Evolutionary conservation across 2,329 filamentous ascomycete genomes (phyloP).

Genomic region (Cladophialophora immunda): DNA sequence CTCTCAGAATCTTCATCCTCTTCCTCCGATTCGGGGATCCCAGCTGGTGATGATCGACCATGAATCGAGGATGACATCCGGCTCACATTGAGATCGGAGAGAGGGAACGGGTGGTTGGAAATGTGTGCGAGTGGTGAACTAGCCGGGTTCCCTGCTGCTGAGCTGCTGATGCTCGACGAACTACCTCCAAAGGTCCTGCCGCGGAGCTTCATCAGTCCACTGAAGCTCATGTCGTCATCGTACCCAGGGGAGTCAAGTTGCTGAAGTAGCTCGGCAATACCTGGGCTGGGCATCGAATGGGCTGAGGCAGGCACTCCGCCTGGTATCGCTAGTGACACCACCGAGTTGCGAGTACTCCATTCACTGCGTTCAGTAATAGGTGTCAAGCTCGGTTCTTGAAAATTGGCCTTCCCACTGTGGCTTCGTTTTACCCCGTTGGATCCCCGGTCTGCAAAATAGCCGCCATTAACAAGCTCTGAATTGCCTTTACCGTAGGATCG

Average conservation of each 20-base stretch:
- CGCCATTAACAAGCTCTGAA: conserved; percentile 76
- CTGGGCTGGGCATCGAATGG: conserved; percentile 70
- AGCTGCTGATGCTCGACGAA: conserved; percentile 73
- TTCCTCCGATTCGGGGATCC: conserved; percentile 43
- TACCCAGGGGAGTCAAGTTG: conserved; percentile 59
- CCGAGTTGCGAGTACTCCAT: conserved; percentile 92
- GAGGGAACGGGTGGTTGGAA: conserved; percentile 43
- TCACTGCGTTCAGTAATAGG: conserved; percentile 96
- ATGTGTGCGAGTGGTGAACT: conserved; percentile 49
- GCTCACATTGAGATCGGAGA: conserved; percentile 20
- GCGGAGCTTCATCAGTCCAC: conserved; percentile 75
- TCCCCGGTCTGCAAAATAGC: conserved; percentile 84
- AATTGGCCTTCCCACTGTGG: conserved; percentile 76
- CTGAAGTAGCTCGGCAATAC: conserved; percentile 77
- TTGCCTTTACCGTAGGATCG: conserved; percentile 57
- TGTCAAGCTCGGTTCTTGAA: conserved; percentile 88
- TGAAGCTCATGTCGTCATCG: conserved; percentile 76
- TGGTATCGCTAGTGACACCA: conserved; percentile 75
- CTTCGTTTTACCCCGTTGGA: conserved; percentile 68
- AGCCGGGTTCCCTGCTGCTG: conserved; percentile 45
- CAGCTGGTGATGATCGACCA: conserved; percentile 34
- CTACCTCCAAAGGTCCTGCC: conserved; percentile 83
- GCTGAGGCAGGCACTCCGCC: conserved; percentile 55
- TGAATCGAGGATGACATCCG: conserved; percentile 33
- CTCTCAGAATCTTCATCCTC: conserved; percentile 39